Conservation (phyloP, 129 eudicot genomes). For the Kitagawia praeruptora region DNA sequence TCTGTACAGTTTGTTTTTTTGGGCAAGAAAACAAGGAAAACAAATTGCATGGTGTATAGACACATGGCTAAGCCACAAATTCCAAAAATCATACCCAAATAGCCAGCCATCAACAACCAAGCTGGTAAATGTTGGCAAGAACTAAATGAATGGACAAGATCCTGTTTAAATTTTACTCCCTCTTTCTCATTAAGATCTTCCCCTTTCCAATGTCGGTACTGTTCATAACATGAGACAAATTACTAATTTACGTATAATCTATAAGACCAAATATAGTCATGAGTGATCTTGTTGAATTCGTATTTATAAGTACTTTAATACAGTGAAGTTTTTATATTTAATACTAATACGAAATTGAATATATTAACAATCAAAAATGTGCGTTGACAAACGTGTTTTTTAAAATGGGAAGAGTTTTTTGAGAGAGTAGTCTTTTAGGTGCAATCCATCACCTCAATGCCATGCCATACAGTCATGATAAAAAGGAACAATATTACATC, state of each 20-base stretch:
- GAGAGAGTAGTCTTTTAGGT: background rate
- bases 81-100: background rate
- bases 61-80: background rate
- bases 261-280: no score
- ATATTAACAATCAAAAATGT: no score
- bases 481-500: background rate
- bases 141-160: background rate
- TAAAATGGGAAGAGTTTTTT: no score
- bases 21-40: background rate
- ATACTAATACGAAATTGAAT: no score
- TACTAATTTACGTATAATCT: no score
- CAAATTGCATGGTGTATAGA: background rate
- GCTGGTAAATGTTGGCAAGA: background rate
- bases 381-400: no score
- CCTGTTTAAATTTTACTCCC: background rate
- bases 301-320: no score
- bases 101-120: background rate
- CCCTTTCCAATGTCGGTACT: no score
- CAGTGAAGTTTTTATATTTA: no score
- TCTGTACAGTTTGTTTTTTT: background rate
- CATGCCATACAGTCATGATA: slow-evolving; percentile 7
- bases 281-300: no score
- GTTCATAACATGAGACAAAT: no score
- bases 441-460: background rate
- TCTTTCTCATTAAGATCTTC: no score